Evolutionary conservation across 2,329 filamentous ascomycete genomes (phyloP).

Genomic region (Cladosporium sp.): DNA sequence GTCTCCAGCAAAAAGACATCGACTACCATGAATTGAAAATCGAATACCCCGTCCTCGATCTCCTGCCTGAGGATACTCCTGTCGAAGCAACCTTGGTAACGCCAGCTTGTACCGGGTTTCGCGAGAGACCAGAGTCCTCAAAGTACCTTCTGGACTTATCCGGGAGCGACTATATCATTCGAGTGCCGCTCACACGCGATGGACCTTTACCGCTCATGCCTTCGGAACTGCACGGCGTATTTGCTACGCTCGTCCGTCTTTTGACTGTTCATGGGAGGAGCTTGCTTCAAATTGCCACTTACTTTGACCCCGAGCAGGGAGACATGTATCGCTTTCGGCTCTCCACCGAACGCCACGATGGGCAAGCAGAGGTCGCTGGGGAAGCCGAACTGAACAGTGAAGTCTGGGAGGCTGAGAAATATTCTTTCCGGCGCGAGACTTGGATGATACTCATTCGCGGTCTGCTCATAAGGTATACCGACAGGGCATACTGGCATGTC

Average conservation of each 20-base stretch:
- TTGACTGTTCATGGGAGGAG: neutral
- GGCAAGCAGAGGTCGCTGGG: neutral
- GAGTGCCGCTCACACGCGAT: neutral
- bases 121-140: neutral
- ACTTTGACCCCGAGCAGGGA: neutral
- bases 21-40: neutral
- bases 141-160: neutral
- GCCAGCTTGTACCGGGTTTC: neutral
- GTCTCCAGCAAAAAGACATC: neutral
- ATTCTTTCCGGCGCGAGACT: neutral
- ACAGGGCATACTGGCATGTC: conserved; percentile 5
- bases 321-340: neutral
- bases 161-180: neutral
- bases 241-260: neutral
- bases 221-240: neutral
- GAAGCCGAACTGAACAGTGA: neutral
- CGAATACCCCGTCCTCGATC: neutral
- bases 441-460: neutral
- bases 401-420: neutral
- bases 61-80: neutral
- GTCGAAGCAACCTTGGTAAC: neutral
- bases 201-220: neutral
- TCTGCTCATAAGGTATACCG: neutral
- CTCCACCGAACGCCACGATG: neutral
- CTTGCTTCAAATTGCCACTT: neutral